A percentile compares a stretch with the other conserved stretches of the same genome.
These are phyloP conservation scores for Phialophora verrucosa DNA, from an alignment of 2,329 filamentous ascomycete species.

Conservation along the genomic window DNA sequence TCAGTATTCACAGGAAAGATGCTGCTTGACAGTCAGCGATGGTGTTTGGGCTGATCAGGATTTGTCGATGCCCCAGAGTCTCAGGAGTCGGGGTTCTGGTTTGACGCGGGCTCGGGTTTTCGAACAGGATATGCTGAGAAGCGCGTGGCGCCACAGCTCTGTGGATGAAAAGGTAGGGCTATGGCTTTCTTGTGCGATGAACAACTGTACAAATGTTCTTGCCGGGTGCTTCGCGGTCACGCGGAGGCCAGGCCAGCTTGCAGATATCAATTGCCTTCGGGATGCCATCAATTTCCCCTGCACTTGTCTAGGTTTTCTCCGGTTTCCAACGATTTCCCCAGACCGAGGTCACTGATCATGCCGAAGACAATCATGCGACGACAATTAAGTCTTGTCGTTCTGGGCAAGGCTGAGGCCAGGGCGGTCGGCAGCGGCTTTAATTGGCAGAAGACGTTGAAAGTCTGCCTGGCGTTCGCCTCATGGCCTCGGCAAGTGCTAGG, in stretches of 20 bases:
- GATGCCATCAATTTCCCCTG: background rate
- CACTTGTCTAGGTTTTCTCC: background rate
- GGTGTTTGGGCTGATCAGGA: background rate
- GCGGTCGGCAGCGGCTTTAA: background rate
- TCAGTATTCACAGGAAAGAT: background rate
- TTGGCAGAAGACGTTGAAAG: background rate
- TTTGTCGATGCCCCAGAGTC: too few species aligned
- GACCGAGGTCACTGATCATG: background rate
- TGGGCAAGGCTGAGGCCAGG: background rate
- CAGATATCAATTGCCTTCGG: background rate
- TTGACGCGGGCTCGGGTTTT: background rate
- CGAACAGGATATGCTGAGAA: background rate
- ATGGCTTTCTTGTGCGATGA: background rate
- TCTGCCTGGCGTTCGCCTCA: background rate
- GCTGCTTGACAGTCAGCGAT: background rate
- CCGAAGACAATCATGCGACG: slow-evolving; percentile 1
- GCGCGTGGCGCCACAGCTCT: background rate
- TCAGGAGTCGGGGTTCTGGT: background rate
- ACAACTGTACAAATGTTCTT: background rate
- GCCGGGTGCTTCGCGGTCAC: background rate
- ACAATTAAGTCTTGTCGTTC: background rate
- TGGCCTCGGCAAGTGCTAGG: slow-evolving; percentile 8
- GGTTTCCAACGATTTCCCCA: slow-evolving; percentile 1
- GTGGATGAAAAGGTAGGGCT: background rate
- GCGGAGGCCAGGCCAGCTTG: too few species aligned